Evolutionary conservation across 2,329 filamentous ascomycete genomes (phyloP), one percentile per base, ranked within the genome.

Genomic region (Diaporthe destruens): DNA sequence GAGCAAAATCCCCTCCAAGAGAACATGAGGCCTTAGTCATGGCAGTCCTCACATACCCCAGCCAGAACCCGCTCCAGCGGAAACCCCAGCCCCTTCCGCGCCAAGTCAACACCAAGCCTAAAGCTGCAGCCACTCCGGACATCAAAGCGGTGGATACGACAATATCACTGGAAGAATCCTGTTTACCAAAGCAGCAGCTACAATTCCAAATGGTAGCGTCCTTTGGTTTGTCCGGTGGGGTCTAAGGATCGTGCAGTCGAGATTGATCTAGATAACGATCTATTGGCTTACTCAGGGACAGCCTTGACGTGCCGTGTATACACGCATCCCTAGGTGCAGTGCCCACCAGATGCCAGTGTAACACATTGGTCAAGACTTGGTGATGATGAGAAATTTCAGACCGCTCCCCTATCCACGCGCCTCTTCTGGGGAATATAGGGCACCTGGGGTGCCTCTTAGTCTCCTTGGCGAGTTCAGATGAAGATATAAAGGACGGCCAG

Each of bases 301-400:
- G 53, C 25, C 29, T 36, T n/a, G 34, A 25, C n/a, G 11, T 16
- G 29, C 14, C 12, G n/a, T 39, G 54, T 29, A 42, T 16, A 18
- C 36, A 61, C 16, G 34, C 9, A 36, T 18, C 36, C 14, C 29
- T n/a, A 36, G 20, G 11, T 44, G 18, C 63, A 23, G 18, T 36
- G 29, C 20, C 23, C 20, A 44, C 44, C 32, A 36, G 25, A 23
- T 51, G n/a, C n/a, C n/a, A n/a, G n/a, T n/a, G 32, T 68, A 23
- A 69, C 36, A 34, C 12, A 32, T 73, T 63, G 54, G 72, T 71
- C 54, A 73, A 56, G 20, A 36, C 51, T 36, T 49, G 23, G 32
- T 47, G 25, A 54, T 44, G 29, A 71, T 67, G 36, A 39, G 49
- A 59, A 63, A 57, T 32, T 23, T 14, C 3, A 32, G 57, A 14